A percentile compares a stretch with the other conserved stretches of the same genome.
Evolutionary conservation across 2,329 filamentous ascomycete genomes (phyloP).

Genomic region (Talaromyces sp.): DNA sequence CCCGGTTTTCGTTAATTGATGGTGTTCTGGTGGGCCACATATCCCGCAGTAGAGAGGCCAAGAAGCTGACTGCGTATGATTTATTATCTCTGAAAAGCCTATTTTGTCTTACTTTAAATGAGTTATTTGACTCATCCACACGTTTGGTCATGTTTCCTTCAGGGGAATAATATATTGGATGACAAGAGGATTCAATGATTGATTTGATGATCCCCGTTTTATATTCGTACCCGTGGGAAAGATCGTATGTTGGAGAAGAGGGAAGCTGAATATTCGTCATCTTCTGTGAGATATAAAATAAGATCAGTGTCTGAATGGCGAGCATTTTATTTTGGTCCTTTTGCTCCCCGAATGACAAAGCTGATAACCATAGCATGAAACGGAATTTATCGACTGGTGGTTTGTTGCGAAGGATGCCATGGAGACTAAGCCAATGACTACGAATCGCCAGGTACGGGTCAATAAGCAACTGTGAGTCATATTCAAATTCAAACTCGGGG

Average conservation of each 20-base stretch:
- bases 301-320: background rate
- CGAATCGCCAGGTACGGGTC: background rate
- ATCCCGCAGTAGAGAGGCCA: background rate
- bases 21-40: background rate
- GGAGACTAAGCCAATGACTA: constrained; percentile 4
- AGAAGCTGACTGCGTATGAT: background rate
- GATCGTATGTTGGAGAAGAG: background rate
- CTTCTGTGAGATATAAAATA: background rate
- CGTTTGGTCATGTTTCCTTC: background rate
- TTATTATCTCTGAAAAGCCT: background rate
- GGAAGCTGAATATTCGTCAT: background rate
- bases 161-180: background rate
- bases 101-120: background rate
- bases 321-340: background rate
- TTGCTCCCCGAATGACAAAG: background rate
- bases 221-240: background rate
- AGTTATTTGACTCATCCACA: background rate
- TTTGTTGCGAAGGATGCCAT: background rate
- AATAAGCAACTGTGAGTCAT: constrained; percentile 3
- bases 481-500: background rate
- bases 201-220: background rate
- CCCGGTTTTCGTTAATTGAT: background rate
- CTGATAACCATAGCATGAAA: background rate
- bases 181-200: background rate
- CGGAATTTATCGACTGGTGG: background rate